These are phyloP conservation scores for Mortierella polycephala DNA, from an alignment of 371 early-diverging fungal genomes.

Conservation along the genomic window DNA sequence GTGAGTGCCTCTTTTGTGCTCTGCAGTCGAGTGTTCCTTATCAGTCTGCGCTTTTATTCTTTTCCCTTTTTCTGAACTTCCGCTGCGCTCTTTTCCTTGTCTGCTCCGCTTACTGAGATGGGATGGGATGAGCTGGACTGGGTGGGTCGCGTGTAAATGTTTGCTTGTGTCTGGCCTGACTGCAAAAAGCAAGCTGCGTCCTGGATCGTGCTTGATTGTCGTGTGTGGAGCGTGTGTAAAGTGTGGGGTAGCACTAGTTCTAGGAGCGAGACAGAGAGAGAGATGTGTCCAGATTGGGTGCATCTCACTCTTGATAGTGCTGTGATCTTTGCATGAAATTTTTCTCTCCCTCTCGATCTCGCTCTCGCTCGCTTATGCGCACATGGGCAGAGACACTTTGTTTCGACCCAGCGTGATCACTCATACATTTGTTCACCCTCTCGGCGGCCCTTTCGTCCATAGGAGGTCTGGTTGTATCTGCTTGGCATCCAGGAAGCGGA, in stretches of 20 bases:
- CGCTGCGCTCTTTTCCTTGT: slow-evolving; percentile 17
- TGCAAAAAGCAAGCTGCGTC: not conserved
- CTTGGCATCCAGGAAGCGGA: slow-evolving; percentile 89
- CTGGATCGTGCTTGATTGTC: too few species aligned
- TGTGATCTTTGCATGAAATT: not conserved
- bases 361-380: not conserved
- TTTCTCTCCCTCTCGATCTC: not conserved
- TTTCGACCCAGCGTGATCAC: slow-evolving; percentile 10
- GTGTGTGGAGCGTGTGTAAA: too few species aligned
- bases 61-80: not conserved
- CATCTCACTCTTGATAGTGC: too few species aligned
- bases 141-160: slow-evolving; percentile 9
- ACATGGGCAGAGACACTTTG: too few species aligned
- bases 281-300: too few species aligned
- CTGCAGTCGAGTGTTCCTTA: not conserved
- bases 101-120: slow-evolving; percentile 2
- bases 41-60: not conserved
- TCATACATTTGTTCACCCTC: slow-evolving; percentile 14
- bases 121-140: not conserved
- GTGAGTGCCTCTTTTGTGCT: not conserved
- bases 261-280: too few species aligned
- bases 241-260: too few species aligned
- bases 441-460: slow-evolving; percentile 11
- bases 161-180: not conserved
- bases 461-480: slow-evolving; percentile 93